Evolutionary conservation across 805 yeast species (phyloP), one percentile per base, ranked within the genome.

Genomic region (Ogataea salicorniae): DNA sequence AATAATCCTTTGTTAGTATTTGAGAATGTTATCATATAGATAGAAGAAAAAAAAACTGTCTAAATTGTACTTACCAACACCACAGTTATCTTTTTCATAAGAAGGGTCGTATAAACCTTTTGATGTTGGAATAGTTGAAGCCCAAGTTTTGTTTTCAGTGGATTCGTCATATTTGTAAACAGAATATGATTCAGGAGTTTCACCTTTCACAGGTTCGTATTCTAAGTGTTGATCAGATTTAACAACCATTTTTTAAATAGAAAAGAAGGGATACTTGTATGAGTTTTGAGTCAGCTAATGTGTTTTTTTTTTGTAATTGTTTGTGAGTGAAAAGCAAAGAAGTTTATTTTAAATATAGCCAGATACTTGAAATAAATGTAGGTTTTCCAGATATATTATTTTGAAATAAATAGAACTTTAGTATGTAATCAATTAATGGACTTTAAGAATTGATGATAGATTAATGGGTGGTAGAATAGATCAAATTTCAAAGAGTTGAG

Each of bases 81-180:
- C 99, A 77, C 99, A 92, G 42, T 97, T 97, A 63, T 92, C 99
- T 62, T 89, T 88, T 67, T 92, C 99, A 59, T 75, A 80, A 48
- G 87, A 94, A 11, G 98, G 99, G 67, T 94, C 88, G 69, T 92
- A 92, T 46, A 92, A 81, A 35, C 96, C 98, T 69, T 90, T 84
- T 56, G 82, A 81, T 40, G 79, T 77, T 42, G 98, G 98, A 54
- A 92, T 75, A 9, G 94, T 77, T 42, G 85, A 80, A 22, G 97
- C 97, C 98, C 98, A 92, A 4, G 96, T 84, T 57, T 73, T 80
- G 75, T 90, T 88, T 56, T 78, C 83, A 33, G 87, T 83, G 29
- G 79, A 74, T 63, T 86, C 92, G 58, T 86, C 89, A 67, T 87
- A 87, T 36, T 75, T 56, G 69, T 80, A 85, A 46, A 81, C 74